Conservation (phyloP, 305 asterid species). For the Solanum hybrid region DNA sequence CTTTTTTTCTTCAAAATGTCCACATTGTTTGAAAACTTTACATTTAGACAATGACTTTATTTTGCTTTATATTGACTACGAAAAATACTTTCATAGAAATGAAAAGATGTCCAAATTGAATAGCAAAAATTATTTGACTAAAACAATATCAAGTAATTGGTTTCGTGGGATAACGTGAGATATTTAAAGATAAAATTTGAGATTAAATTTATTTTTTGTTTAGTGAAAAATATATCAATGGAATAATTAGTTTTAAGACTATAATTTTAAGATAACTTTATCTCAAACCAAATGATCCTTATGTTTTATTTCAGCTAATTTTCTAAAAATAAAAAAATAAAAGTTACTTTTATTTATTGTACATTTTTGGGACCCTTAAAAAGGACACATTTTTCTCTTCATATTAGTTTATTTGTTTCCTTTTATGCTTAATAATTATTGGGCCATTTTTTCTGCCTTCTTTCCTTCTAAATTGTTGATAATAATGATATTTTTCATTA, state of each 20-base stretch:
- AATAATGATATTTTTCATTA: background rate
- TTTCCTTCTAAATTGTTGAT: background rate
- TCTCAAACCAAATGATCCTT: background rate
- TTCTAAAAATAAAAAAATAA: background rate
- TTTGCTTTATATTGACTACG: background rate
- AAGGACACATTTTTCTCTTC: background rate
- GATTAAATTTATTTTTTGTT: background rate
- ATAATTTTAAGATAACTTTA: background rate
- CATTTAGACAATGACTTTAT: background rate
- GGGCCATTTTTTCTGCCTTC: background rate
- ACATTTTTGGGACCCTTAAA: background rate
- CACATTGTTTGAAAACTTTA: background rate
- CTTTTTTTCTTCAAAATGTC: background rate
- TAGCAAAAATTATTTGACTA: background rate
- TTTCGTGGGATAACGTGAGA: background rate
- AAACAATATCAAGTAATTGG: too few relatives aligned
- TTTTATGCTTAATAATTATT: background rate
- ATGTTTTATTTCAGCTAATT: background rate
- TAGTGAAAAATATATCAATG: too few relatives aligned
- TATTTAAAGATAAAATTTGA: too few relatives aligned
- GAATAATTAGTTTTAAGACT: too few relatives aligned
- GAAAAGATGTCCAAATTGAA: background rate
- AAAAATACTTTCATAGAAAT: background rate
- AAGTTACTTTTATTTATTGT: background rate
- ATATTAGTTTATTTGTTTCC: background rate